Evolutionary conservation across 2,329 filamentous ascomycete species (phyloP), one percentile per base, ranked within the genome.

Genomic region (Cercospora janseana): DNA sequence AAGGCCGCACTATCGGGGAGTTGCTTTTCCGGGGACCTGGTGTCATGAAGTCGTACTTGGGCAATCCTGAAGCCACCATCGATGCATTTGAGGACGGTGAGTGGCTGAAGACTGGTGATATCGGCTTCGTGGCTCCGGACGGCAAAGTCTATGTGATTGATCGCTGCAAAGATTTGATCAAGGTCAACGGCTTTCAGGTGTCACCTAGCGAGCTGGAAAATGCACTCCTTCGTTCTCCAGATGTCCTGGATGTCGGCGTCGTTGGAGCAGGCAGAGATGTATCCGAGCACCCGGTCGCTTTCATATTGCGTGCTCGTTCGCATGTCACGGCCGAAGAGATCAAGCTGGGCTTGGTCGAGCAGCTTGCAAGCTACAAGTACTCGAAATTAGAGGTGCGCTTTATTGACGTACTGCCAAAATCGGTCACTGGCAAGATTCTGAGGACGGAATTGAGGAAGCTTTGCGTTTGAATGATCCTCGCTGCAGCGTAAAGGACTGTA

Each of bases 41-140:
- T 2, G 68, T 70, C 8, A 80, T 80, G 65, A 64, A 47, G 34
- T 62, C 18, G 58, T 69, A 73, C 49, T 61, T 59, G 44, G 60
- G 63, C 41, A 69, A 73, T 41, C 35, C 57, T 8, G 31, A 63
- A 31, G 46, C 57, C 9, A 62, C 63, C 8, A 34, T 31, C 12
- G 46, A 56, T 7, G 49, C 55, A 16, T 60, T 66, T 53, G 62
- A 65, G 23, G 60, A 63, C 4, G 56, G 90, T 59, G 83, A 81
- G 2, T 97, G 92, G 90, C 97, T 98, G 77, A 92, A 88, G 71
- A 98, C 93, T 0, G 93, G 93, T 9, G 77, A 80, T 54, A 34
- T 71, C n/a, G 64, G 64, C 4, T 63, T 62, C 48, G 50, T 66
- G 38, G 18, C 48, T 10, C 15, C 35, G 3, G 55, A 63, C 32